Conservation (phyloP, 768 basidiomycete genomes). For the Lyophyllum semitale region DNA sequence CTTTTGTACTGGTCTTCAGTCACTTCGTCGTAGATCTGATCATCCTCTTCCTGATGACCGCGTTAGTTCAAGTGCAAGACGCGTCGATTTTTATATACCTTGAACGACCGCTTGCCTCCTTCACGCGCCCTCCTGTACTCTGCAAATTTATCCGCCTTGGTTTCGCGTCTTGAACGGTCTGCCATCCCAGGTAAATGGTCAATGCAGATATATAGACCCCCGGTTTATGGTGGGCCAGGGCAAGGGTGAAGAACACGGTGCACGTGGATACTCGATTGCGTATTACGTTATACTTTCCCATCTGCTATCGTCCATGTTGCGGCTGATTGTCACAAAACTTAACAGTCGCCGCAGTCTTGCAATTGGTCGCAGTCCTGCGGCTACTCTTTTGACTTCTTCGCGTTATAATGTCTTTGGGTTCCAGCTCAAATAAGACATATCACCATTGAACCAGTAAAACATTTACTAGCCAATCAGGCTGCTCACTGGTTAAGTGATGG, state of each 20-base stretch:
- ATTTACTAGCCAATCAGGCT: no score
- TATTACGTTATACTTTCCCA: background rate
- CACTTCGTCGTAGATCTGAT: constrained; percentile 84
- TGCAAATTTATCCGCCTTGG: constrained; percentile 16
- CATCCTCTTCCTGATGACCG: constrained; percentile 52
- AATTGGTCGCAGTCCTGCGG: no score
- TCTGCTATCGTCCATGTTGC: no score
- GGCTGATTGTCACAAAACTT: no score
- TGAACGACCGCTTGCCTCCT: constrained; percentile 16
- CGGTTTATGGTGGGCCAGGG: background rate
- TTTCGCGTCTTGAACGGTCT: constrained; percentile 42
- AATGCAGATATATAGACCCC: background rate
- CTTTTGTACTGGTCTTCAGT: constrained; percentile 85
- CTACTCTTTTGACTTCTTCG: no score
- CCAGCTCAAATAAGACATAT: no score
- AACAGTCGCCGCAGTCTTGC: no score
- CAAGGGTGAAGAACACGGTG: background rate
- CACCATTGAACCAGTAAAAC: no score
- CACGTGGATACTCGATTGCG: background rate
- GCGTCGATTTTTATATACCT: constrained; percentile 12
- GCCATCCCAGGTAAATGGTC: constrained; percentile 27
- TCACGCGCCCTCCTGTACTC: constrained; percentile 19
- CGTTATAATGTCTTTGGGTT: no score
- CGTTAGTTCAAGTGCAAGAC: background rate
- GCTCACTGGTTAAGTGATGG: no score